Conservation (phyloP, 257 asterid genomes). For the Solanum verrucosum region DNA sequence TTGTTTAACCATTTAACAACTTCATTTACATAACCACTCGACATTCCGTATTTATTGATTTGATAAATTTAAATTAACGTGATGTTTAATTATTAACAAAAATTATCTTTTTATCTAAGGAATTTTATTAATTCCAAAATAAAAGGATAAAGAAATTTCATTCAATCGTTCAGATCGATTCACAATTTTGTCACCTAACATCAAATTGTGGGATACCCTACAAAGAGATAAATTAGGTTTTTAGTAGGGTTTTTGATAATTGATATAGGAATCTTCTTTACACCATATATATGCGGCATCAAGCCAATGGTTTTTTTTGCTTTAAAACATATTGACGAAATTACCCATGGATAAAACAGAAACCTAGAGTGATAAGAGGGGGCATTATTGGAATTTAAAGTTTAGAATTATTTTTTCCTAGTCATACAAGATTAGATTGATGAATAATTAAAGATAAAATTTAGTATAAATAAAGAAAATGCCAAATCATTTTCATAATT, state of each 20-base stretch:
- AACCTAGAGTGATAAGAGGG: not conserved
- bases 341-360: conserved; percentile 6
- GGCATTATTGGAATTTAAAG: not conserved
- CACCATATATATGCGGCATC: conserved; percentile 74
- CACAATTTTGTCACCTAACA: not conserved
- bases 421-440: not conserved
- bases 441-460: not conserved
- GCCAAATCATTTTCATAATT: not conserved
- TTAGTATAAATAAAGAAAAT: not conserved
- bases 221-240: not conserved
- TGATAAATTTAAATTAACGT: too few species aligned
- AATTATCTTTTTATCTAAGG: too few species aligned
- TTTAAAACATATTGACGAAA: conserved; percentile 1
- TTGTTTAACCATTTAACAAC: conserved; percentile 1
- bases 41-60: not conserved
- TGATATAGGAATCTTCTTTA: not conserved
- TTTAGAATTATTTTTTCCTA: not conserved
- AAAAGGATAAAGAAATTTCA: not conserved
- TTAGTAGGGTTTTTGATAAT: not conserved
- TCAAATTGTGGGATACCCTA: not conserved
- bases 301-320: conserved; percentile 26
- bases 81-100: too few species aligned
- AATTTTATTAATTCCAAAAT: not conserved
- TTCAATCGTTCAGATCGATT: not conserved
- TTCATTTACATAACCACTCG: not conserved